These are phyloP conservation scores for Bipolaris oryzae DNA, from an alignment of 2,329 filamentous ascomycete species.

Conservation along the genomic window DNA sequence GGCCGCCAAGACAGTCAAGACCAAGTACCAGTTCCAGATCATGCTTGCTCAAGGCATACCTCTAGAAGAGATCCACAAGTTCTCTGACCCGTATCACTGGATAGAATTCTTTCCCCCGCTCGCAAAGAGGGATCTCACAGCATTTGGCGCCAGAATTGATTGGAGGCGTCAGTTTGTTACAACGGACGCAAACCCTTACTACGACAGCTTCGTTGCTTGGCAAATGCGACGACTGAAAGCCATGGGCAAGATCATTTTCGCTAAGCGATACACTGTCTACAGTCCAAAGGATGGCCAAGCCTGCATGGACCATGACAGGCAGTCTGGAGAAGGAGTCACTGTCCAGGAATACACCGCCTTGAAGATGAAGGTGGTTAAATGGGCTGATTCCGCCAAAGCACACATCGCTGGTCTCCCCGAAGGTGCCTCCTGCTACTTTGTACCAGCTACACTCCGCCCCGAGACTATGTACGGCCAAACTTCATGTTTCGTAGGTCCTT, in stretches of 20 bases:
- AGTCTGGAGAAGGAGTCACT: constrained; percentile 78
- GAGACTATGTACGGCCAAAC: constrained; percentile 99
- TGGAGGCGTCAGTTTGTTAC: constrained; percentile 94
- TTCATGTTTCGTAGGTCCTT: constrained; percentile 92
- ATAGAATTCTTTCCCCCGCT: constrained; percentile 88
- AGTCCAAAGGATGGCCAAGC: constrained; percentile 86
- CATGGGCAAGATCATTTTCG: constrained; percentile 90
- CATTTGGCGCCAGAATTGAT: constrained; percentile 85
- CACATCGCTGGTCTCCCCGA: constrained; percentile 77
- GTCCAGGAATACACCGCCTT: constrained; percentile 92
- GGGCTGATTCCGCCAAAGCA: constrained; percentile 76
- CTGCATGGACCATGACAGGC: constrained; percentile 86
- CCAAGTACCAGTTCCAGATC: constrained; percentile 96
- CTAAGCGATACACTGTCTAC: constrained; percentile 89
- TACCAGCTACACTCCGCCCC: constrained; percentile 88
- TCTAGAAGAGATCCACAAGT: constrained; percentile 86
- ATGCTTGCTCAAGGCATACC: constrained; percentile 92
- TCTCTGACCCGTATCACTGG: constrained; percentile 91
- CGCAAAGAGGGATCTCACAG: constrained; percentile 77
- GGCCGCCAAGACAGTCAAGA: constrained; percentile 84
- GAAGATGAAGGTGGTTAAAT: constrained; percentile 90
- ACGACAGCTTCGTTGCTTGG: constrained; percentile 94
- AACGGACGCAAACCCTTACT: constrained; percentile 95
- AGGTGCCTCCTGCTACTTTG: constrained; percentile 81
- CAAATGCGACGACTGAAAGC: constrained; percentile 94